Conservation (phyloP, 345 rosid genomes). For the Gossypium arboreum region DNA sequence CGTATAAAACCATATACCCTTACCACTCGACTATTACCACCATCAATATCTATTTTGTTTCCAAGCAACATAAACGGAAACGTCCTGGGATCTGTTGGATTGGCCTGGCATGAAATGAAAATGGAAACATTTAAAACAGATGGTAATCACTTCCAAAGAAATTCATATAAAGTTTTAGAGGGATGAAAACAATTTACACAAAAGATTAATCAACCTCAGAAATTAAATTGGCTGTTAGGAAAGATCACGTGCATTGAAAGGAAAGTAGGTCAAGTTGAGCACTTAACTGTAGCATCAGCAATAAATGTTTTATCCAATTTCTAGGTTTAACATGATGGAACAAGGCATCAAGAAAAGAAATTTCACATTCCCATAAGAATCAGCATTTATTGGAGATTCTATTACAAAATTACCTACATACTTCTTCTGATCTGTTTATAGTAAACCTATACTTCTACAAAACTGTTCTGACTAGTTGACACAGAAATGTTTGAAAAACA, state of each 20-base stretch:
- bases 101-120: slow-evolving; percentile 52
- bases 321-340: not conserved
- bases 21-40: slow-evolving; percentile 99
- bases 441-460: slow-evolving; percentile 1
- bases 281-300: not conserved
- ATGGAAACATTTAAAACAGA: slow-evolving; percentile 11
- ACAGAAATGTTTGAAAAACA: not conserved
- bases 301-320: not conserved
- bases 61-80: slow-evolving; percentile 91
- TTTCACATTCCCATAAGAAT: not conserved
- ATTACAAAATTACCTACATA: not conserved
- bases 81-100: slow-evolving; percentile 61
- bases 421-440: not conserved
- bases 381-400: not conserved
- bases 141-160: not conserved
- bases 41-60: slow-evolving; percentile 96
- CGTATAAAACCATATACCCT: slow-evolving; percentile 16
- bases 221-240: not conserved
- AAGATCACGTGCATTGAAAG: slow-evolving; percentile 2
- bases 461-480: not conserved
- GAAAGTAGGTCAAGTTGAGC: not conserved
- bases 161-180: not conserved
- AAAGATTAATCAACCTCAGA: not conserved
- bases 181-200: not conserved
- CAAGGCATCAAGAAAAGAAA: not conserved